Base-by-base conservation (phyloP, 2,329 filamentous ascomycete genomes). In the Annulohypoxylon truncatum region DNA sequence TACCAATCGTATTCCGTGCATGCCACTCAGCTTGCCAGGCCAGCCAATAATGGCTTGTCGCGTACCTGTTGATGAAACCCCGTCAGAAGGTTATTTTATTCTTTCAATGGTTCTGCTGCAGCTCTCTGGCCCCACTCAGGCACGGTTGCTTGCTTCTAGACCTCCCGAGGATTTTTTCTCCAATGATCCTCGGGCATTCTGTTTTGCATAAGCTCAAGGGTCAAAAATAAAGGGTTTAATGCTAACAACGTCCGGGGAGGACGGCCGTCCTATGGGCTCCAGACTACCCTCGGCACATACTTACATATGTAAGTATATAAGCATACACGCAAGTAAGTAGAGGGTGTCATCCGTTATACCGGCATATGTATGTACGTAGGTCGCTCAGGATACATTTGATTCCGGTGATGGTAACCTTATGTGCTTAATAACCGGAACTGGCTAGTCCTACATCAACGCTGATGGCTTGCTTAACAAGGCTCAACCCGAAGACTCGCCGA, bases 61-160 rank as follows among this genome's bases (percentile, higher is more conserved):
- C 60, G 56, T 67, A 64, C 53, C 64, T 61, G 64, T 57, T 29
- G 40, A 61, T 58, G 57, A 59, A 67, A 65, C 61, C 67, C 61
- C 46, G 64, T 65, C 61, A 69, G 67, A 69, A 65, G 50, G 58
- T 42, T 69, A 67, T 67, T 58, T 57, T 58, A 40, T 59, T 56
- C 55, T 26, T 51, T 35, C 35, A n/a, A n/a, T 53, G 48, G 47
- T 38, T 52, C 24, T 44, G 20, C 47, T 67, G 67, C 66, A 68
- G 42, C 57, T 53, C 50, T 61, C 57, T 54, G 35, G 48, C 33
- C 46, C 67, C 67, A 61, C 54, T 61, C 58, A 59, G 60, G 64
- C 67, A 62, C 50, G 61, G 56, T 63, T 59, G 56, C 56, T 61
- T 66, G 66, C 63, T 57, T 61, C 60, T 63, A 63, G 62, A 68